Conservation (phyloP, 768 basidiomycete species). For the Psilocybe subaeruginosa region DNA sequence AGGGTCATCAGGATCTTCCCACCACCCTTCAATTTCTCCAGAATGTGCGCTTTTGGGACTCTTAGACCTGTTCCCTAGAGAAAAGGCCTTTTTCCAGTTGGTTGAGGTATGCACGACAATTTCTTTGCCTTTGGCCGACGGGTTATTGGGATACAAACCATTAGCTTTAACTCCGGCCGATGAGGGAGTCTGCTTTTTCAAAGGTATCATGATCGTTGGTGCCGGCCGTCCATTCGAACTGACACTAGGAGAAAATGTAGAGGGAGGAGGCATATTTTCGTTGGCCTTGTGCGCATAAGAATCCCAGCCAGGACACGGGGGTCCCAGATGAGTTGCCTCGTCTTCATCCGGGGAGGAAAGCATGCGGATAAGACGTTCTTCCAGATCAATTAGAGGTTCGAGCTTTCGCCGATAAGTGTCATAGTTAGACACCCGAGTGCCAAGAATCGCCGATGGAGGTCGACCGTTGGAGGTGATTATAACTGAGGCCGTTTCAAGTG, state of each 20-base stretch:
- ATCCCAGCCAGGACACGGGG: slow-evolving; percentile 41
- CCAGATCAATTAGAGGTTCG: slow-evolving; percentile 70
- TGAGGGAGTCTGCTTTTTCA: slow-evolving; percentile 23
- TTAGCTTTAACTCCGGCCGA: slow-evolving; percentile 16
- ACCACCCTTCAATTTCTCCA: slow-evolving; percentile 78
- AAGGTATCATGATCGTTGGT: slow-evolving; percentile 52
- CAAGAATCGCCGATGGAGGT: slow-evolving; percentile 53
- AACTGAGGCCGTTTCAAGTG: slow-evolving; percentile 51
- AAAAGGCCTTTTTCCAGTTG: slow-evolving; percentile 73
- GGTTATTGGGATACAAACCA: slow-evolving; percentile 31
- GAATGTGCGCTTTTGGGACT: slow-evolving; percentile 73
- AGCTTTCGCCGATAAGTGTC: slow-evolving; percentile 64
- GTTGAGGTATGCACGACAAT: slow-evolving; percentile 61
- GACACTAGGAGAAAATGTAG: slow-evolving; percentile 21
- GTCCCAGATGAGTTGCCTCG: slow-evolving; percentile 61
- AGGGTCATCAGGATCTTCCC: slow-evolving; percentile 85
- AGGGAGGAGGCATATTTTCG: slow-evolving; percentile 26
- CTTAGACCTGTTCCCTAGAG: slow-evolving; percentile 60
- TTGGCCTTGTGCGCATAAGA: slow-evolving; percentile 26
- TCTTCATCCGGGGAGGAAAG: slow-evolving; percentile 76
- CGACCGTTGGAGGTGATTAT: slow-evolving; percentile 54
- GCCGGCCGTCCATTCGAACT: slow-evolving; percentile 47
- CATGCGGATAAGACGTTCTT: slow-evolving; percentile 66
- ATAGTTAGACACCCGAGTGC: slow-evolving; percentile 57
- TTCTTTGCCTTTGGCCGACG: slow-evolving; percentile 48